Base-by-base conservation (phyloP, 176 grass and related monocot genomes). In the Oryza meyeriana region DNA sequence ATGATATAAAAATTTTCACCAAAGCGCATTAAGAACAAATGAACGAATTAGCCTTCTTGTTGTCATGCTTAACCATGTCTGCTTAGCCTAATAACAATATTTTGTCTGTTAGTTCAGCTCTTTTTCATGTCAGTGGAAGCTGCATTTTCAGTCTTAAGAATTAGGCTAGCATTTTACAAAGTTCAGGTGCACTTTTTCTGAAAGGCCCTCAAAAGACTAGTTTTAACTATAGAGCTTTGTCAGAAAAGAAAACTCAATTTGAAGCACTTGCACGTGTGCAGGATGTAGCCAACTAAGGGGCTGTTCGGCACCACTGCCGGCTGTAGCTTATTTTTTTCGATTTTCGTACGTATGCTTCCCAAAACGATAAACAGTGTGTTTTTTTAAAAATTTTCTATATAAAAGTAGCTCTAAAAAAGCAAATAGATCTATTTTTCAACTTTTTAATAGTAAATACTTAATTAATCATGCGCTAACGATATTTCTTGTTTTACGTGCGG, bases 51-150 rank as follows among this genome's bases (percentile, higher is more conserved):
- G 3, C 6, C 3, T 29, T n/a, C n/a, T 2, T 24, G 13, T 11
- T 29, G 2, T 30, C 35, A 63, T 63, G 35, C 24, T 76, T 26
- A 71, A 63, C 26, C 57, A 29, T 42, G 75, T 10, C 35, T 22
- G 16, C 25, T 28, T 8, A 34, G 25, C 27, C 27, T 62, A 33
- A 24, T 70, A 61, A 24, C 5, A 70, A 30, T 36, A 59, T 58
- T 20, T 10, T 67, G 48, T 16, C 30, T 17, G 30, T 28, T 58
- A 57, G 9, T 27, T 11, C 12, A 2, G n/a, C 10, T 29, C 0
- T 27, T 85, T 75, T 71, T 75, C 45, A 29, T 69, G 48, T 28
- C 11, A 59, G 28, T 44, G 22, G 70, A 81, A 76, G 62, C 3
- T 69, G 47, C 47, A 38, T 34, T 59, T 59, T 59, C 55, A 59